These are phyloP conservation scores for Rhizopogon sp. DNA, from an alignment of 768 basidiomycete genomes.

Conservation along the genomic window DNA sequence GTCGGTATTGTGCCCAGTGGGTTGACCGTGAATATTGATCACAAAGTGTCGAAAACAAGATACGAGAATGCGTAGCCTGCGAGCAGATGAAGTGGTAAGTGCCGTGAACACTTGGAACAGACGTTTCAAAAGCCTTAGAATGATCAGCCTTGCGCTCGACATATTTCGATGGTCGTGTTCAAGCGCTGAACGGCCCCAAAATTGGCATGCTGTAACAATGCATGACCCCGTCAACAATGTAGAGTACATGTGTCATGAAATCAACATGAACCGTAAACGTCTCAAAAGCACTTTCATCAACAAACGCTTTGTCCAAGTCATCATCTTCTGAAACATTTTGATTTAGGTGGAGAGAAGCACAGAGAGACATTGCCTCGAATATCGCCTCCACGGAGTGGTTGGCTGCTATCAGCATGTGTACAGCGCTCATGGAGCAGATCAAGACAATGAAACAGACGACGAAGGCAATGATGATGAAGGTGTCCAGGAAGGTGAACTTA, in stretches of 20 bases:
- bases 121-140: background rate
- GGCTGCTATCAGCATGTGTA: slow-evolving; percentile 2
- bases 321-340: slow-evolving; percentile 35
- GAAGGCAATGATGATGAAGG: slow-evolving; percentile 5
- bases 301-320: slow-evolving; percentile 51
- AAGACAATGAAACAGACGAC: background rate
- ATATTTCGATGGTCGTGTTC: background rate
- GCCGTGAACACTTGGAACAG: background rate
- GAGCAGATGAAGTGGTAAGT: background rate
- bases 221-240: no score
- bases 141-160: background rate
- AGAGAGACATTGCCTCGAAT: slow-evolving; percentile 81
- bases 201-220: no score
- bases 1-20: background rate
- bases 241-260: no score
- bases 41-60: background rate
- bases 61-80: background rate
- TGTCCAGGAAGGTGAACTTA: slow-evolving; percentile 3
- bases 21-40: background rate
- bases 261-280: slow-evolving; percentile 55
- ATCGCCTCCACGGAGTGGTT: slow-evolving; percentile 64
- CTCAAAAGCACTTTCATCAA: slow-evolving; percentile 43
- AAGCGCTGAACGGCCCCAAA: no score
- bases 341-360: slow-evolving; percentile 84
- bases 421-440: background rate